A percentile compares a stretch with the other conserved stretches of the same genome.
These are phyloP conservation scores for Gossypium aridum DNA, from an alignment of 441 rosid genomes.

Conservation along the genomic window DNA sequence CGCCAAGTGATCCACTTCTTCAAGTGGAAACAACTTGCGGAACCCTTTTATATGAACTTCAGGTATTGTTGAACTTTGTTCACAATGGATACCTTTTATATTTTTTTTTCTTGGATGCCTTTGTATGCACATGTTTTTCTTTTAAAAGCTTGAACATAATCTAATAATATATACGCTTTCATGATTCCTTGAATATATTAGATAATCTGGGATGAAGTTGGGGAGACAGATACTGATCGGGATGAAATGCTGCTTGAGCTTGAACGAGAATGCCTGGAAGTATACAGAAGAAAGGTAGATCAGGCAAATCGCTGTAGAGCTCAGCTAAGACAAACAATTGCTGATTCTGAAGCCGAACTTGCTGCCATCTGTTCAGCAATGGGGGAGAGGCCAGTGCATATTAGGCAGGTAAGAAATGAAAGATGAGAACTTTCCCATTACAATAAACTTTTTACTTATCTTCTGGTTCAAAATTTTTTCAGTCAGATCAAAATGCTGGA, in stretches of 20 bases:
- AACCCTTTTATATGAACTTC: slow-evolving; percentile 56
- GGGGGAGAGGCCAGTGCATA: slow-evolving; percentile 86
- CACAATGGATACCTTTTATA: neutral
- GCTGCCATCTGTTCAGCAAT: slow-evolving; percentile 78
- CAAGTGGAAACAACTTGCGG: slow-evolving; percentile 77
- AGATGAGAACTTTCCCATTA: neutral
- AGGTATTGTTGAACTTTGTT: slow-evolving; percentile 20
- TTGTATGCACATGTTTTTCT: neutral
- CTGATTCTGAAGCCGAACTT: slow-evolving; percentile 86
- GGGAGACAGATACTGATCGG: slow-evolving; percentile 74
- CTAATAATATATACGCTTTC: neutral
- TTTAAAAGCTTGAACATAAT: neutral
- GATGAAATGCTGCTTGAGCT: slow-evolving; percentile 88
- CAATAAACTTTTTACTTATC: neutral
- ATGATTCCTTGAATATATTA: slow-evolving; percentile 25
- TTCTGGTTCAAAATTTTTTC: slow-evolving; percentile 7
- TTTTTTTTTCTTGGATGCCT: neutral
- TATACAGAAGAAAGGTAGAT: slow-evolving; percentile 89
- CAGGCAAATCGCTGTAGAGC: slow-evolving; percentile 82
- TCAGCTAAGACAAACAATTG: slow-evolving; percentile 68
- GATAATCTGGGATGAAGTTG: slow-evolving; percentile 99
- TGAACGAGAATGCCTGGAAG: slow-evolving; percentile 90
- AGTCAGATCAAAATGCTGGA: slow-evolving; percentile 67
- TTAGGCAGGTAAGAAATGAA: slow-evolving; percentile 58
- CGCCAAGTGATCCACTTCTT: slow-evolving; percentile 38